Evolutionary conservation across 257 asterid genomes (phyloP).

Genomic region (Gentiana dahurica): DNA sequence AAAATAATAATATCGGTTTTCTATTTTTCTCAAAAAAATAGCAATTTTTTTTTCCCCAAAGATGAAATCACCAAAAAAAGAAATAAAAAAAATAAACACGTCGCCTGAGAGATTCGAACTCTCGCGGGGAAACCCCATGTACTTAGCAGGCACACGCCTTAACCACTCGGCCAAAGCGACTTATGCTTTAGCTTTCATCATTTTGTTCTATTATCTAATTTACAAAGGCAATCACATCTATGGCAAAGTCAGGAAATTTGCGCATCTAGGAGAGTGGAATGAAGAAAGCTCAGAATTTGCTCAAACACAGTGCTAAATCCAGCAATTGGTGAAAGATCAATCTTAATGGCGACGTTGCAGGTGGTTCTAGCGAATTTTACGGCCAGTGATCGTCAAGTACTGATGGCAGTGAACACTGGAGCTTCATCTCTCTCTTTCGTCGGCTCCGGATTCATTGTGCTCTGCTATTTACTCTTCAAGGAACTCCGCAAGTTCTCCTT

Average conservation of each 20-base stretch:
- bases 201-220: too few species aligned
- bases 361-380: slow-evolving; percentile 72
- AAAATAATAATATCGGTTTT: too few species aligned
- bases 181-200: neutral
- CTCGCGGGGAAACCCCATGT: slow-evolving; percentile 99
- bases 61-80: too few species aligned
- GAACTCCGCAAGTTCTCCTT: slow-evolving; percentile 95
- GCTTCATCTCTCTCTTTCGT: slow-evolving; percentile 76
- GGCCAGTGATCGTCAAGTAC: slow-evolving; percentile 51
- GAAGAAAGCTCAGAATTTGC: too few species aligned
- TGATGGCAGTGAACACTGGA: slow-evolving; percentile 69
- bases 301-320: too few species aligned
- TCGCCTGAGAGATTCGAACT: slow-evolving; percentile 99
- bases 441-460: slow-evolving; percentile 92
- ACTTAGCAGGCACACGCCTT: slow-evolving; percentile 59
- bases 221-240: too few species aligned
- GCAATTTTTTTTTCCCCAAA: too few species aligned
- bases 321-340: neutral
- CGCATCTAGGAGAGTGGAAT: too few species aligned
- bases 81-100: slow-evolving; percentile 12
- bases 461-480: slow-evolving; percentile 82
- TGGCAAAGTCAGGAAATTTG: too few species aligned
- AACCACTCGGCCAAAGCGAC: slow-evolving; percentile 59
- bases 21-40: too few species aligned
- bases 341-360: slow-evolving; percentile 65